phyloP scores from a whole-genome alignment of 306 rosid species.

The Gleditsia sinensis region DNA sequence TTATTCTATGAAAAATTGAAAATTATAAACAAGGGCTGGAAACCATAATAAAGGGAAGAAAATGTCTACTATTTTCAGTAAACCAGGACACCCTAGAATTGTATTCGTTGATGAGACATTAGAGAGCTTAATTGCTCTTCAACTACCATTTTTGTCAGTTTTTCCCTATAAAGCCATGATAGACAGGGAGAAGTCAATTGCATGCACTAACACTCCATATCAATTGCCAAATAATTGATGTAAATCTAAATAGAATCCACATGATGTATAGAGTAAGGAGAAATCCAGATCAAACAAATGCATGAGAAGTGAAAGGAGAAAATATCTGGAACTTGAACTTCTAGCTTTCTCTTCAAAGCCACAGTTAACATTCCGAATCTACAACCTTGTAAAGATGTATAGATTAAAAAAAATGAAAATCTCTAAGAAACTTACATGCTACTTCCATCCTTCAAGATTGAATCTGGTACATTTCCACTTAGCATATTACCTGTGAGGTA shows the following conservation, averaged over 20 bases:
- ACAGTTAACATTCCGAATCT: background rate
- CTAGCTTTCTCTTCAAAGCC: background rate
- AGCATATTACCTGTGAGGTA: slow-evolving; percentile 69
- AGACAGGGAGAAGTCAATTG: background rate
- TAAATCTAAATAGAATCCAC: background rate
- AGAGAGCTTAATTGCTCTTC: background rate
- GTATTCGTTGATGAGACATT: background rate
- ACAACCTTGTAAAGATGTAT: background rate
- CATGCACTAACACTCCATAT: background rate
- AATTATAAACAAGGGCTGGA: background rate
- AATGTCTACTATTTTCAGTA: background rate
- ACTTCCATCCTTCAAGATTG: slow-evolving; percentile 64
- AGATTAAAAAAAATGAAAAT: background rate
- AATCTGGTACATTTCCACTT: slow-evolving; percentile 60
- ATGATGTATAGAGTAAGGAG: background rate
- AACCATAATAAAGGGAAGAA: background rate
- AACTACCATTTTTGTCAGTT: background rate
- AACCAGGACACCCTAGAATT: background rate
- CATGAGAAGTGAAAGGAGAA: background rate
- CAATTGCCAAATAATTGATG: background rate
- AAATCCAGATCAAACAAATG: background rate
- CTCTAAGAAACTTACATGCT: slow-evolving; percentile 60
- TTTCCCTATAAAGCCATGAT: background rate
- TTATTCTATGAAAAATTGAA: background rate
- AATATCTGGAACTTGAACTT: background rate